Evolutionary conservation across 2,329 filamentous ascomycete genomes (phyloP), one percentile per base, ranked within the genome.

Genomic region (Periconia macrospinosa): DNA sequence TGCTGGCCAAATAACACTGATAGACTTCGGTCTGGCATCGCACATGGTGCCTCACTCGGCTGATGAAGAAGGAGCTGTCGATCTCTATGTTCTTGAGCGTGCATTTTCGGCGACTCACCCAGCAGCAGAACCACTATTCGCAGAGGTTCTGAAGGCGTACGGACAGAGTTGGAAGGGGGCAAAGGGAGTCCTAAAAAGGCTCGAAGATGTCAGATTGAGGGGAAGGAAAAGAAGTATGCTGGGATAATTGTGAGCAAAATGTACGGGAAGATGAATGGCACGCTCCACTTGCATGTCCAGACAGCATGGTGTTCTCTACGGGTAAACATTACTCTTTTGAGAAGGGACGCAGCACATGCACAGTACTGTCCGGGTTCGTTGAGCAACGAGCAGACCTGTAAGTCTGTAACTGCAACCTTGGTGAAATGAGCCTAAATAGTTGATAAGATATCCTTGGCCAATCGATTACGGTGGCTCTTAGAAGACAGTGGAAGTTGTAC

Each of bases 211-310:
- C 45, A 85, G 94, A 70, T 86, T 96, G 87, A 86, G 94, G 72
- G 94, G 94, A 3, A 83, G 94, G 71, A 99, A 99, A 84, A 88
- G 91, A 75, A 97, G 92, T 73, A 99, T 99, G 94, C 73, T 99
- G 62, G 94, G 94, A 27, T 97, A 57, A 59, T n/a, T 42, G 14
- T 19, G 6, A 17, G 19, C 6, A 17, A 19, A 43, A 19, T 2
- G 5, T 3, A 17, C 10, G 13, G 17, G 17, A 19, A 43, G 3
- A 37, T 37, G 33, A 37, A 37, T 3, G 33, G 3, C 5, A 37
- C 33, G 11, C 11, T 10, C 33, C 15, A 37, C 15, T 37, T n/a
- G 15, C 11, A 37, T n/a, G 6, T 14, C 5, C 33, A 37, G n/a
- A 37, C 33, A 3, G 15, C 11, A 37, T 37, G 11, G 5, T 37